Evolutionary conservation across 352 stramenopile genomes (phyloP), one percentile per base, ranked within the genome.

Genomic region (Globisporangium nagaii): DNA sequence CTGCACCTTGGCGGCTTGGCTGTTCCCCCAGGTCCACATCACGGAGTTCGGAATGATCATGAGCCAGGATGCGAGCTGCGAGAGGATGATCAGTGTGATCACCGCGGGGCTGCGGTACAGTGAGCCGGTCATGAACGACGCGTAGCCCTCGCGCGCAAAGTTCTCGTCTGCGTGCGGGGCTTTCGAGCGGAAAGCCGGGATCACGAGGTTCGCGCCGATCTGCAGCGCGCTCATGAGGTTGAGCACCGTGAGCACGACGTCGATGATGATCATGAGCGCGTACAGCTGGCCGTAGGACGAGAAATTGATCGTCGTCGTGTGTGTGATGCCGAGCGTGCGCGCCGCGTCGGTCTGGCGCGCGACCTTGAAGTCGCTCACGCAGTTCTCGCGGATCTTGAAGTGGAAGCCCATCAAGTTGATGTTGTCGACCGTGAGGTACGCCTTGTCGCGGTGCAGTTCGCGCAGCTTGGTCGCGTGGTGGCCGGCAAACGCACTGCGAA

Each of bases 241-340:
- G 2, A 66, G 3, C 10, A 61, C n/a, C 36, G 84, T 47, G 19
- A 84, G 49, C 11, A 53, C 4, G 2, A 76, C 25, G 47, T 86
- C 75, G 3, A 65, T 51, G 30, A 64, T 27, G 43, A 83, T 34
- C 63, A 79, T 53, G 4, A 66, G 22, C 7, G 55, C 63, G 53
- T 83, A 87, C 6, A 87, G 53, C 9, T 67, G 53, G 0, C 76
- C 71, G 1, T 62, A 76, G 5, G 64, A 58, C 28, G 64, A 75
- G 11, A 75, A 58, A 50, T 81, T 83, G 47, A 73, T 20, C 2
- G 52, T 32, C 31, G 62, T 65, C 12, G 40, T 56, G 57, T 81
- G 61, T 1, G 65, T 44, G 2, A 84, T 24, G 10, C 39, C 12
- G 20, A 53, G 48, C 3, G 4, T n/a, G 0, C 39, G 56, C 7